Evolutionary conservation across 257 asterid species (phyloP), one percentile per base, ranked within the genome.

Genomic region (Prunella vulgaris): DNA sequence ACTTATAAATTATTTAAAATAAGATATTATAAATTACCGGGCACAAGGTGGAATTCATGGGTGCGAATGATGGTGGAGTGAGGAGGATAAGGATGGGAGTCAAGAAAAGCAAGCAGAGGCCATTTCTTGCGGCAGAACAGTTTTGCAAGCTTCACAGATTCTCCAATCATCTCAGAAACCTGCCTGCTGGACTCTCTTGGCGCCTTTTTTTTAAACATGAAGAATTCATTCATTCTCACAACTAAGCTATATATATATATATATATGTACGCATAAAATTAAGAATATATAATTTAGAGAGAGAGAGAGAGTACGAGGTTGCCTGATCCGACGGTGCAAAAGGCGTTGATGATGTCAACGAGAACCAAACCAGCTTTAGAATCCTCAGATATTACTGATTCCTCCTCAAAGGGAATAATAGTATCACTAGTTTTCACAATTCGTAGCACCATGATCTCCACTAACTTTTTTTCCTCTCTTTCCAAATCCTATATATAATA

Each of bases 251-350:
- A n/a, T n/a, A n/a, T n/a, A n/a, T n/a, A n/a, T n/a, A n/a, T n/a
- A n/a, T n/a, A n/a, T n/a, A n/a, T n/a, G n/a, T n/a, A n/a, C n/a
- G n/a, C n/a, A n/a, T n/a, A n/a, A n/a, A n/a, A n/a, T n/a, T n/a
- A n/a, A n/a, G n/a, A n/a, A n/a, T n/a, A n/a, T n/a, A n/a, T n/a
- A n/a, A n/a, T n/a, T n/a, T n/a, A n/a, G n/a, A n/a, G n/a, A n/a
- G n/a, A n/a, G n/a, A n/a, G n/a, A n/a, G n/a, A n/a, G 0, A 30
- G 35, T 60, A 86, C 96, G 84, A 88, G 84, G 73, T 40, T 86
- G 46, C 96, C 96, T 56, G 89, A 80, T 67, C 96, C 96, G 37
- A 84, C 93, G 12, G 88, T 88, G 80, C 96, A 86, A 83, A 88
- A 88, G 72, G 91, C 96, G 78, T 88, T 88, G 35, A 84, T 81